Conservation (phyloP, 2,329 filamentous ascomycete genomes). For the Colletotrichum ledebouriae region DNA sequence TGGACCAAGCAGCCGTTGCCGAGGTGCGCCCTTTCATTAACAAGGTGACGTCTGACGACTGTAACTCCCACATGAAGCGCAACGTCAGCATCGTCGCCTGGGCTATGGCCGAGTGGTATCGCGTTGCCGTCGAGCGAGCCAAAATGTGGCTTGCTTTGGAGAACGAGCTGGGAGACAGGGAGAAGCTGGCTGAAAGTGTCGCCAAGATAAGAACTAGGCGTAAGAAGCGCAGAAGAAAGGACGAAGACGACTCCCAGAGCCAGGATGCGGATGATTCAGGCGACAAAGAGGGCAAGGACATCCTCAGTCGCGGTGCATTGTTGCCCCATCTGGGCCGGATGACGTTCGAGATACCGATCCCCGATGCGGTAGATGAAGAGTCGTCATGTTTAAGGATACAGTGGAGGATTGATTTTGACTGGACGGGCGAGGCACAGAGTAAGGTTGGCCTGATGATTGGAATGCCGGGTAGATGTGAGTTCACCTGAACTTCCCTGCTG, state of each 20-base stretch:
- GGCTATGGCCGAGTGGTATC: conserved; percentile 78
- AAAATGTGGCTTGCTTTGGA: conserved; percentile 72
- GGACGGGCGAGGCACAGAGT: conserved; percentile 78
- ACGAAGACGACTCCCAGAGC: conserved; percentile 41
- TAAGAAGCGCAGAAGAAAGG: conserved; percentile 44
- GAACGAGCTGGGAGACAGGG: conserved; percentile 57
- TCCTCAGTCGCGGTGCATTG: conserved; percentile 58
- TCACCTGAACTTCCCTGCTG: neutral
- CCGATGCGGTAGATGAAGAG: conserved; percentile 51
- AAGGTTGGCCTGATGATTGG: conserved; percentile 67
- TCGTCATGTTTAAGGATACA: conserved; percentile 64
- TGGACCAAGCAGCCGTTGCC: conserved; percentile 69
- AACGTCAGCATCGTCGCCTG: conserved; percentile 74
- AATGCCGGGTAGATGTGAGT: conserved; percentile 75
- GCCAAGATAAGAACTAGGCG: conserved; percentile 48
- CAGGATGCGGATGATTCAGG: conserved; percentile 43
- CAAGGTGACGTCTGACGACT: conserved; percentile 54
- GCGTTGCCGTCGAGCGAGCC: conserved; percentile 71
- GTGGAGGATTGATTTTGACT: conserved; percentile 78
- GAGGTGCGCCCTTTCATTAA: conserved; percentile 71
- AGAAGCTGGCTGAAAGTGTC: conserved; percentile 50
- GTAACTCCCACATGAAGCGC: conserved; percentile 61
- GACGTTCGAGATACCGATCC: conserved; percentile 60
- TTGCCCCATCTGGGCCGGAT: conserved; percentile 67
- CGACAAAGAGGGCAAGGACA: conserved; percentile 15